Percentiles rank a stretch among this genome's conserved stretches.
These are phyloP conservation scores for Fraxinus angustifolia DNA, from an alignment of 305 asterid species.

Conservation along the genomic window DNA sequence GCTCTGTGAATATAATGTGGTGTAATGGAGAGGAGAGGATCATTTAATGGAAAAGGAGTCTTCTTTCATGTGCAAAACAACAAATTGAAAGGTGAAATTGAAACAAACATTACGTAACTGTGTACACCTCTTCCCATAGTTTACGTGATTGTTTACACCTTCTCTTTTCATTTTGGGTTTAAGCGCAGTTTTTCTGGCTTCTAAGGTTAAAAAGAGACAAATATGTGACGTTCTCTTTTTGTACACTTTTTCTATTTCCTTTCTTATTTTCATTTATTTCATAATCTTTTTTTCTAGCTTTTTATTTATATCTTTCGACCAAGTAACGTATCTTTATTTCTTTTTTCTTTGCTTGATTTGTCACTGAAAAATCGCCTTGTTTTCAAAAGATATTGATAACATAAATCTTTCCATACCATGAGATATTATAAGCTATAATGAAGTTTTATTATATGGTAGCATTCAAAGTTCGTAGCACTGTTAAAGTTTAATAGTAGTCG, in stretches of 20 bases:
- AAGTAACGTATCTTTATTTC: not conserved
- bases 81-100: constrained; percentile 15
- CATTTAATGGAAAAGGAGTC: constrained; percentile 23
- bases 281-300: not conserved
- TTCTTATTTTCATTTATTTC: not conserved
- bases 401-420: not conserved
- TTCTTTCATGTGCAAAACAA: constrained; percentile 27
- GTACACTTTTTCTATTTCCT: not conserved
- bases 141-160: not conserved
- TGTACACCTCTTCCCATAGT: not conserved
- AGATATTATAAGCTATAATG: not conserved
- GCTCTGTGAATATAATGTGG: constrained; percentile 22
- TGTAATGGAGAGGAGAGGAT: constrained; percentile 11
- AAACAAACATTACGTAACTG: not conserved
- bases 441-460: not conserved
- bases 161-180: constrained; percentile 1
- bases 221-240: not conserved
- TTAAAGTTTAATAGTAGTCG: not conserved
- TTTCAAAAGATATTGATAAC: not conserved
- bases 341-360: not conserved
- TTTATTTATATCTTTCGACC: not conserved
- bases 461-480: not conserved
- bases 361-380: not conserved
- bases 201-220: not conserved
- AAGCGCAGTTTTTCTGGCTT: not conserved